Evolutionary conservation across 2,329 filamentous ascomycete species (phyloP).

Genomic region (Aspergillus intermedius): DNA sequence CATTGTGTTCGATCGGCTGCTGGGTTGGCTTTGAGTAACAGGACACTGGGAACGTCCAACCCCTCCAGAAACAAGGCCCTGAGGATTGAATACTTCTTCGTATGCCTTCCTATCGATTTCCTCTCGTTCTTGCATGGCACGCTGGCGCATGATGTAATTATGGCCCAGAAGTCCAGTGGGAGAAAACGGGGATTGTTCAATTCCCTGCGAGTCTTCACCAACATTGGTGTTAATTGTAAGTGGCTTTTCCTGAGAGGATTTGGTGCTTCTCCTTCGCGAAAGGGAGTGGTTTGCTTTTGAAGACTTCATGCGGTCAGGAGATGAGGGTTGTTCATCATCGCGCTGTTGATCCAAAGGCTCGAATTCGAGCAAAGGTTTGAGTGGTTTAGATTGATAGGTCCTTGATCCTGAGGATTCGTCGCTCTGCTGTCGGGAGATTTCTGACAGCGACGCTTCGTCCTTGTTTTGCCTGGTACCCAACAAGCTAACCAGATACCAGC

Average conservation of each 20-base stretch:
- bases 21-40: slow-evolving; percentile 13
- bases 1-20: slow-evolving; percentile 30
- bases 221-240: slow-evolving; percentile 19
- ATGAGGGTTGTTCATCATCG: slow-evolving; percentile 20
- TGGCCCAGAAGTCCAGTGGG: slow-evolving; percentile 32
- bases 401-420: slow-evolving; percentile 24
- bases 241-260: slow-evolving; percentile 22
- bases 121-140: slow-evolving; percentile 35
- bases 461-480: slow-evolving; percentile 51
- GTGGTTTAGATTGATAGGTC: slow-evolving; percentile 34
- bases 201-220: slow-evolving; percentile 11
- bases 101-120: slow-evolving; percentile 28
- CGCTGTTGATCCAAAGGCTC: slow-evolving; percentile 37
- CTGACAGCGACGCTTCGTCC: slow-evolving; percentile 4
- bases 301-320: slow-evolving; percentile 11
- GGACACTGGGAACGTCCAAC: slow-evolving; percentile 13
- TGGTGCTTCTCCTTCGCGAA: slow-evolving; percentile 21
- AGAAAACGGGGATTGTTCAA: slow-evolving; percentile 29
- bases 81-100: slow-evolving; percentile 44
- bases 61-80: slow-evolving; percentile 48
- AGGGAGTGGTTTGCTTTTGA: slow-evolving; percentile 17
- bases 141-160: slow-evolving; percentile 35
- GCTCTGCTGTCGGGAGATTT: slow-evolving; percentile 18
- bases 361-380: slow-evolving; percentile 61
- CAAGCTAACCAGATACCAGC: slow-evolving; percentile 80